These are phyloP conservation scores for Isatis lusitanica DNA, from an alignment of 441 rosid species.

Conservation along the genomic window DNA sequence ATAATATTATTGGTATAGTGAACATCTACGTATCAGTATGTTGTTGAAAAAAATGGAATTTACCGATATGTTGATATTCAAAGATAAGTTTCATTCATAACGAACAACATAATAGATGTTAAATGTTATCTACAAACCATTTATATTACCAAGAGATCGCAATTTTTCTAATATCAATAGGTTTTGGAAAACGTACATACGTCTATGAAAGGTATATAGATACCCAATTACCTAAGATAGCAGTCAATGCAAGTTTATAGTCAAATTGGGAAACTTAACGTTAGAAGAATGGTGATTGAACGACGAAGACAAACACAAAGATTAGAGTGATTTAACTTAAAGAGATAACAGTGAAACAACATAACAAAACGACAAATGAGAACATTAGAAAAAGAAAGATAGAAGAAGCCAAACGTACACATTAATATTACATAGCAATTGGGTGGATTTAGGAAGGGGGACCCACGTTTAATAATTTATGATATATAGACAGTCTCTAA, in stretches of 20 bases:
- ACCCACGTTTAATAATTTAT: constrained; percentile 25
- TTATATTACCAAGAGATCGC: not conserved
- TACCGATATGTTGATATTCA: not conserved
- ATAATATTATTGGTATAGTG: not conserved
- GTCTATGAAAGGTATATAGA: not conserved
- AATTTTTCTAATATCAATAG: not conserved
- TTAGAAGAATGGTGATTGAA: constrained; percentile 21
- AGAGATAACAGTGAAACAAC: constrained; percentile 6
- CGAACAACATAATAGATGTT: not conserved
- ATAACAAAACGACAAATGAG: constrained; percentile 26
- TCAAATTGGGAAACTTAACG: constrained; percentile 7
- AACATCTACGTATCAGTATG: not conserved
- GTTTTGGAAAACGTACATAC: not conserved
- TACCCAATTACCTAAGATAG: not conserved
- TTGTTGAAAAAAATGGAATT: not conserved
- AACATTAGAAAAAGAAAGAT: not conserved
- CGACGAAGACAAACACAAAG: constrained; percentile 16
- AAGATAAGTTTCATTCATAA: not conserved
- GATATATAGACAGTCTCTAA: constrained; percentile 29
- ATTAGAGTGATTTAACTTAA: constrained; percentile 9
- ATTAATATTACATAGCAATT: constrained; percentile 15
- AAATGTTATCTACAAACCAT: not conserved
- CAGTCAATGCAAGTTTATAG: not conserved
- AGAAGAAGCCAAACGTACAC: constrained; percentile 16
- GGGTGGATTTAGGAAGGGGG: constrained; percentile 18